These are phyloP conservation scores for Ceratocystis smalleyi DNA, from an alignment of 2,329 filamentous ascomycete genomes.

Conservation along the genomic window DNA sequence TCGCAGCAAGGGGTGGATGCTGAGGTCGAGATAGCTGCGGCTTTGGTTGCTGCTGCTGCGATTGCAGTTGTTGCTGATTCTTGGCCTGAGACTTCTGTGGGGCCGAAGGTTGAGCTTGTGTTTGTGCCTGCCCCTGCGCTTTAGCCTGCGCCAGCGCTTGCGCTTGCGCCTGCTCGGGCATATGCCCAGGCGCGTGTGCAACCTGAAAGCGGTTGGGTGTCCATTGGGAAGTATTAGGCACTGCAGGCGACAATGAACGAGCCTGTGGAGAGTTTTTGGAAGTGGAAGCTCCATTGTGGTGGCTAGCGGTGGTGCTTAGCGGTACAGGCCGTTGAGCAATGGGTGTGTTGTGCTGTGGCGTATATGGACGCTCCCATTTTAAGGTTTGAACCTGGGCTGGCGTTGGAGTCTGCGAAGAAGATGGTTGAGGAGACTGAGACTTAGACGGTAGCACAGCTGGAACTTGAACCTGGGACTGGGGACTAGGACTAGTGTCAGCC, in stretches of 20 bases:
- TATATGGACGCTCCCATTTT: constrained; percentile 9
- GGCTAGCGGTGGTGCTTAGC: not conserved
- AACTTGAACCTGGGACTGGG: not conserved
- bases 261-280: not conserved
- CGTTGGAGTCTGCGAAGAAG: not conserved
- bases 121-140: constrained; percentile 9
- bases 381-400: constrained; percentile 3
- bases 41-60: too few species aligned
- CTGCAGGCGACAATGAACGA: not conserved
- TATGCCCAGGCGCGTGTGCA: not conserved
- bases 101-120: not conserved
- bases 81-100: constrained; percentile 5
- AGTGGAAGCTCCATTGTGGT: not conserved
- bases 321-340: not conserved
- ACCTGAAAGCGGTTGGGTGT: constrained; percentile 1
- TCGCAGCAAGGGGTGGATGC: not conserved
- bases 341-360: constrained; percentile 10
- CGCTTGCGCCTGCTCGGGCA: constrained; percentile 8
- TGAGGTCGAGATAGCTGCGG: not conserved
- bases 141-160: constrained; percentile 9
- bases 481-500: not conserved
- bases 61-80: not conserved
- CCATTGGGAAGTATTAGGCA: not conserved
- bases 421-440: constrained; percentile 2
- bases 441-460: constrained; percentile 16